These are phyloP conservation scores for Botrytis medusae DNA, from an alignment of 2,329 filamentous ascomycete genomes.

Conservation along the genomic window DNA sequence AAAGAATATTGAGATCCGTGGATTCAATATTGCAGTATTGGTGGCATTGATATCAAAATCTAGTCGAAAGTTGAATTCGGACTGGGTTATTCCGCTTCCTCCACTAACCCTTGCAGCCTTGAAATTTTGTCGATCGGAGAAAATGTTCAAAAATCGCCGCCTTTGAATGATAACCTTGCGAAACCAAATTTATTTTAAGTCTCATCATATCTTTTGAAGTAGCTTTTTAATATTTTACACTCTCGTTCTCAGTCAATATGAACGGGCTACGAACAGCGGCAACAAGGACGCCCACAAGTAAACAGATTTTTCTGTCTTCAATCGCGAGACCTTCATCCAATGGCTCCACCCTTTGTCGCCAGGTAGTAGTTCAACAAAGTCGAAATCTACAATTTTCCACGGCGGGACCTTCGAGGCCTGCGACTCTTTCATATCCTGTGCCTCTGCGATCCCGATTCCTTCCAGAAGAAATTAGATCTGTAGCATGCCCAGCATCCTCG, in stretches of 20 bases:
- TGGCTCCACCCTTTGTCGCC: constrained; percentile 38
- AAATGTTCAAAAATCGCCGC: constrained; percentile 34
- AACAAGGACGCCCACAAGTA: constrained; percentile 33
- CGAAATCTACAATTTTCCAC: constrained; percentile 35
- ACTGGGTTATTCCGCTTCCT: constrained; percentile 16
- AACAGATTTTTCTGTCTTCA: constrained; percentile 33
- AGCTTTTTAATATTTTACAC: constrained; percentile 12
- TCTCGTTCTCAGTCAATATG: constrained; percentile 32
- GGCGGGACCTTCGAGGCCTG: constrained; percentile 39
- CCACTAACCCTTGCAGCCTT: constrained; percentile 24
- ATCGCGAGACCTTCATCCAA: constrained; percentile 39
- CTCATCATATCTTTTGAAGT: constrained; percentile 17
- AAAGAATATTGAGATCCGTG: background rate
- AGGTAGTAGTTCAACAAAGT: constrained; percentile 41
- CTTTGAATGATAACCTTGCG: constrained; percentile 24
- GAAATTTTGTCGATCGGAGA: constrained; percentile 29
- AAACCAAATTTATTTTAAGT: constrained; percentile 28
- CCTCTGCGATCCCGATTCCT: constrained; percentile 43
- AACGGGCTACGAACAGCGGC: constrained; percentile 36
- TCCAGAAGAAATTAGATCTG: constrained; percentile 37
- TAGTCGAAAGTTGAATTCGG: constrained; percentile 35
- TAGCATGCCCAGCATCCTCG: constrained; percentile 19
- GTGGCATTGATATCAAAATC: constrained; percentile 20
- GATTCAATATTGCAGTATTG: constrained; percentile 1
- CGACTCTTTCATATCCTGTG: constrained; percentile 44